phyloP scores from a whole-genome alignment of 805 yeast species.

The Ogataea paraovalis region DNA sequence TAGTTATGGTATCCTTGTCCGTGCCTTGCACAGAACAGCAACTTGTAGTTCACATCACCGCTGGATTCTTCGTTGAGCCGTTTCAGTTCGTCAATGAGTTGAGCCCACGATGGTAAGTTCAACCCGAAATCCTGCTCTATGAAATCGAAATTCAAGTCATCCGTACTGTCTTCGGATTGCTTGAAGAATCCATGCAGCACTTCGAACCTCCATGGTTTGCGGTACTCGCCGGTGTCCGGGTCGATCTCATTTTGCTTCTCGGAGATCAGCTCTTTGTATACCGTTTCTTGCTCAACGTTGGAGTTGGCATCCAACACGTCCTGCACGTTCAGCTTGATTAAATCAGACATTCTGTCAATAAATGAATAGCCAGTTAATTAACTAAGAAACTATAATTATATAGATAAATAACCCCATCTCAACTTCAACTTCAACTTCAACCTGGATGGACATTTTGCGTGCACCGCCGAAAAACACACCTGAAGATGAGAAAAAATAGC shows the following conservation, averaged over 20 bases:
- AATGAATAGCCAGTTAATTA: no score
- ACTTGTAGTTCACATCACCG: conserved; percentile 40
- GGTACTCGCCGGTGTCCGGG: conserved; percentile 20
- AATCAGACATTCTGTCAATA: conserved; percentile 2
- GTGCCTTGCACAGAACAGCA: conserved; percentile 57
- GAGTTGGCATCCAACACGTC: conserved; percentile 29
- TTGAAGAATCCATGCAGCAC: conserved; percentile 47
- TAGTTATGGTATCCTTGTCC: conserved; percentile 69
- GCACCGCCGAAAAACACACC: no score
- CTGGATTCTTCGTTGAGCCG: conserved; percentile 34
- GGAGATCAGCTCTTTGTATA: conserved; percentile 11
- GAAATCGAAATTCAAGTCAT: conserved; percentile 45
- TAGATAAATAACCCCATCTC: no score
- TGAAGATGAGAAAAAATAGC: not conserved
- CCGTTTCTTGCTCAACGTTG: conserved; percentile 15
- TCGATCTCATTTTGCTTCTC: conserved; percentile 19
- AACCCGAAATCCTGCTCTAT: conserved; percentile 43
- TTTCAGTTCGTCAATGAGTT: conserved; percentile 30
- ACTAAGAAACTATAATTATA: no score
- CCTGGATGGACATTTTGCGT: no score
- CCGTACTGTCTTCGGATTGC: conserved; percentile 40
- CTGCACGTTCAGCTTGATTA: conserved; percentile 20
- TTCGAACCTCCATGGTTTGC: conserved; percentile 45
- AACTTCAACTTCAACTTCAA: no score
- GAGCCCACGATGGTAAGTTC: conserved; percentile 37